Conservation (phyloP, 1,139 yeast species). For the Saccharomycopsis hybrid region DNA sequence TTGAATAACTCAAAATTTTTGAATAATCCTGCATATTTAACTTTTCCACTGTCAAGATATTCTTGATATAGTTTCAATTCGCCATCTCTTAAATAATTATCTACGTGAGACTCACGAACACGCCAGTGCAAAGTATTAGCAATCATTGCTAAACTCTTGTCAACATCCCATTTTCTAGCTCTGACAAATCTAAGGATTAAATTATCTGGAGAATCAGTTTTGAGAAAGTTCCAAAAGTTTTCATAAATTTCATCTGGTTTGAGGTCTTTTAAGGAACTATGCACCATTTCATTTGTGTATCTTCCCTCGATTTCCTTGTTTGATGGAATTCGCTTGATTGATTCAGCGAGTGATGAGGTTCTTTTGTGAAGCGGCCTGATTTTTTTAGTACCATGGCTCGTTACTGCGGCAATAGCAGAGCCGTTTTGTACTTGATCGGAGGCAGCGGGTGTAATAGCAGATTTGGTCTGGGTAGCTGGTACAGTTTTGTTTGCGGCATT, state of each 20-base stretch:
- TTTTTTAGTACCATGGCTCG: too few relatives aligned
- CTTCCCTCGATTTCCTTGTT: conserved; percentile 27
- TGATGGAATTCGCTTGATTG: conserved; percentile 23
- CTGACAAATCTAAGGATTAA: conserved; percentile 57
- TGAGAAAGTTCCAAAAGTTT: conserved; percentile 50
- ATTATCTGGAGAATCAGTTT: conserved; percentile 69
- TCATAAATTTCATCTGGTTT: conserved; percentile 39
- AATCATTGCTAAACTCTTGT: conserved; percentile 58
- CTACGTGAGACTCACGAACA: conserved; percentile 47
- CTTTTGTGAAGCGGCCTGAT: too few relatives aligned
- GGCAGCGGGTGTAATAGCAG: too few relatives aligned
- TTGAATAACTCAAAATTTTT: conserved; percentile 50
- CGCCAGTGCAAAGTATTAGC: conserved; percentile 69
- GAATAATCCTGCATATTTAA: conserved; percentile 37
- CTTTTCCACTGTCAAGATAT: conserved; percentile 27
- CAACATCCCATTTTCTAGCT: conserved; percentile 70
- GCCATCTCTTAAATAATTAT: conserved; percentile 51
- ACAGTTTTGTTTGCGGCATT: too few relatives aligned
- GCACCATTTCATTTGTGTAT: conserved; percentile 28
- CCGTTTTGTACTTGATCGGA: too few relatives aligned
- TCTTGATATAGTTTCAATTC: conserved; percentile 40
- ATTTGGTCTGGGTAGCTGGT: too few relatives aligned
- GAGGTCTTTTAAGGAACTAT: conserved; percentile 33
- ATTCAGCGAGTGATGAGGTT: conserved; percentile 15
- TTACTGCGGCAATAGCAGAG: too few relatives aligned